A percentile compares a stretch with the other conserved stretches of the same genome.
Evolutionary conservation across 1,139 yeast species (phyloP).

Genomic region (Torulaspora globosa): DNA sequence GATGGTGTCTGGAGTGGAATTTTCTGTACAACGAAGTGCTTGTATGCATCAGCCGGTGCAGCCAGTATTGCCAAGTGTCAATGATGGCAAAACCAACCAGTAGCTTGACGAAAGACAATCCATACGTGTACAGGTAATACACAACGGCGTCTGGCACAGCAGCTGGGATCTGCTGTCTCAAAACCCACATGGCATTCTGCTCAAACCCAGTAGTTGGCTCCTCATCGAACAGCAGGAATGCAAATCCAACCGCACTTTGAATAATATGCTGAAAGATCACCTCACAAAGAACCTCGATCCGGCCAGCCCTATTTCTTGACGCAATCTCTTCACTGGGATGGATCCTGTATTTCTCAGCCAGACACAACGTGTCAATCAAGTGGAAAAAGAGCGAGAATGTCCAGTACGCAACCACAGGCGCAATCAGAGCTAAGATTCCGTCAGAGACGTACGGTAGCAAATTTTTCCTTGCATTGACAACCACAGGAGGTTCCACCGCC

Average conservation of each 20-base stretch:
- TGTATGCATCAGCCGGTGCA: constrained; percentile 84
- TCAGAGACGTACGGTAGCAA: constrained; percentile 42
- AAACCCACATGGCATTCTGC: constrained; percentile 60
- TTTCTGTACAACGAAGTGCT: constrained; percentile 69
- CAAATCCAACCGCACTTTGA: constrained; percentile 68
- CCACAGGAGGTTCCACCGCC: constrained; percentile 19
- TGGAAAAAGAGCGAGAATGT: constrained; percentile 67
- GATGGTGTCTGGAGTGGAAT: constrained; percentile 92
- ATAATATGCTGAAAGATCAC: constrained; percentile 79
- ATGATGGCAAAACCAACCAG: constrained; percentile 63
- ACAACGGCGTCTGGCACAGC: constrained; percentile 45
- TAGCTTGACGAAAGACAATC: constrained; percentile 55
- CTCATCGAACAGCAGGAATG: constrained; percentile 55
- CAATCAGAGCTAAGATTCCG: constrained; percentile 62
- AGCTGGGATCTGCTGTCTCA: constrained; percentile 44
- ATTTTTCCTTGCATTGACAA: constrained; percentile 14
- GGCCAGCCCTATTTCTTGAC: constrained; percentile 68
- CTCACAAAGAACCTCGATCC: constrained; percentile 67
- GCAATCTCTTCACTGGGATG: constrained; percentile 87
- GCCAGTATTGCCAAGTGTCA: constrained; percentile 92
- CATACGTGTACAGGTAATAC: constrained; percentile 54
- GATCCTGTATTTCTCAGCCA: constrained; percentile 79
- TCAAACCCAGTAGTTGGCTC: constrained; percentile 72
- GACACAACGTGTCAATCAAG: constrained; percentile 62
- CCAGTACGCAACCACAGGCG: constrained; percentile 87